phyloP scores from a whole-genome alignment of 208 protist species.

The Leishmania aethiopica region DNA sequence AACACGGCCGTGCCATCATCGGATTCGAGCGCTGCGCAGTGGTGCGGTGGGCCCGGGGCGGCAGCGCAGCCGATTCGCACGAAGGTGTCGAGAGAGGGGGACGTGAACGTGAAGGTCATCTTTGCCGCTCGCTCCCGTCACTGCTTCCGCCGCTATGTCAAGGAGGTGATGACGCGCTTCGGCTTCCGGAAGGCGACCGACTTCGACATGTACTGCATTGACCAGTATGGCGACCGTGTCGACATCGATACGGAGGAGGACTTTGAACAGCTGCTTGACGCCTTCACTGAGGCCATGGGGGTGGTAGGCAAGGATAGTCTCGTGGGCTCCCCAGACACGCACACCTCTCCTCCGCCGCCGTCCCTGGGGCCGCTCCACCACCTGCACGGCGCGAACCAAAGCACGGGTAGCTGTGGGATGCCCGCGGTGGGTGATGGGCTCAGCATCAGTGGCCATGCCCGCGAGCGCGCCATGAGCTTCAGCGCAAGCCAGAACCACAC shows the following conservation, averaged over 20 bases:
- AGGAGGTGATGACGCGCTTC: slow-evolving; percentile 73
- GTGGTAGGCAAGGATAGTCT: background rate
- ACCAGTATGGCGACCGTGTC: slow-evolving; percentile 63
- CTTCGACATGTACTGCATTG: slow-evolving; percentile 86
- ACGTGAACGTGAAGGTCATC: slow-evolving; percentile 78
- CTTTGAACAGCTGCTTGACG: slow-evolving; percentile 51
- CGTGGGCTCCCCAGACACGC: no score
- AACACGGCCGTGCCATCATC: background rate
- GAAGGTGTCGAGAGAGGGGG: slow-evolving; percentile 79
- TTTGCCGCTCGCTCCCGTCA: slow-evolving; percentile 40
- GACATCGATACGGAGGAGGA: slow-evolving; percentile 81
- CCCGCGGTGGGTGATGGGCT: background rate
- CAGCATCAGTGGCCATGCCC: background rate
- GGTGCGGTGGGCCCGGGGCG: background rate
- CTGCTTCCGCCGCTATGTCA: slow-evolving; percentile 45
- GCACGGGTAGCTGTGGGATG: background rate
- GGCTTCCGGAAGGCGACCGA: slow-evolving; percentile 54
- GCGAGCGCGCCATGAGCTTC: background rate
- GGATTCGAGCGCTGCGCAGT: background rate
- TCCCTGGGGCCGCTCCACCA: background rate
- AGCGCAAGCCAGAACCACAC: background rate
- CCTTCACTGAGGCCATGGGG: slow-evolving; percentile 31
- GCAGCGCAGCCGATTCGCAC: slow-evolving; percentile 38
- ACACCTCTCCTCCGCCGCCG: background rate
- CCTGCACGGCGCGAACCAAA: background rate